These are phyloP conservation scores for Populus hybrid DNA, from an alignment of 441 rosid species.

Conservation along the genomic window DNA sequence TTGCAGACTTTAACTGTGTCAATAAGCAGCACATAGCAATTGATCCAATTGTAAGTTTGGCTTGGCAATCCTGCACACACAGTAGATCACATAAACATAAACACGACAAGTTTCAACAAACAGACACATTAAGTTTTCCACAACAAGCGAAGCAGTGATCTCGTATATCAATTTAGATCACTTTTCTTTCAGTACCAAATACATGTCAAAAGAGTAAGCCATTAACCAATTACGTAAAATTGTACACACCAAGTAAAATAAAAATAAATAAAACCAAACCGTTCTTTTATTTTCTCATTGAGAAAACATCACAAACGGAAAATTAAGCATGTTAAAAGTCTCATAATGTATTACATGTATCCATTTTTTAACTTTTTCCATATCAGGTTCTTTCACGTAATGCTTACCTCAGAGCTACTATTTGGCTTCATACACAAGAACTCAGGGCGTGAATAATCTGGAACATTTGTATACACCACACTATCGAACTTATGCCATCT, in stretches of 20 bases:
- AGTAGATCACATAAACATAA: conserved; percentile 21
- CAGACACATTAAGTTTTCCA: neutral
- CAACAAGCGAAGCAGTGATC: neutral
- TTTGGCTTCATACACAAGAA: conserved; percentile 24
- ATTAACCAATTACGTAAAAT: neutral
- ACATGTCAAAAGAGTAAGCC: neutral
- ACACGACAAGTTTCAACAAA: neutral
- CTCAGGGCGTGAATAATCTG: conserved; percentile 22
- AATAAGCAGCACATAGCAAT: conserved; percentile 40
- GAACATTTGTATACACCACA: conserved; percentile 3
- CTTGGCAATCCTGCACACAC: conserved; percentile 50
- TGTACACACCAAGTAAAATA: neutral
- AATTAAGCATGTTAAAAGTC: neutral
- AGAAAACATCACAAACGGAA: neutral
- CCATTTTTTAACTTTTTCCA: conserved; percentile 5
- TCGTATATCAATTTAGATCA: neutral
- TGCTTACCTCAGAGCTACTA: conserved; percentile 40
- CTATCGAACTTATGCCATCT: conserved; percentile 21
- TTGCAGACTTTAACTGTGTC: conserved; percentile 29
- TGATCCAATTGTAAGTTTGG: conserved; percentile 37
- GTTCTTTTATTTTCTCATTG: neutral
- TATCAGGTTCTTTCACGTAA: conserved; percentile 9
- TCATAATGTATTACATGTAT: neutral
- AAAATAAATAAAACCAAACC: neutral
- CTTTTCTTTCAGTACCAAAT: neutral